A percentile compares a stretch with the other conserved stretches of the same genome.
These are phyloP conservation scores for Albizia julibrissin DNA, from an alignment of 306 rosid species.

Conservation along the genomic window DNA sequence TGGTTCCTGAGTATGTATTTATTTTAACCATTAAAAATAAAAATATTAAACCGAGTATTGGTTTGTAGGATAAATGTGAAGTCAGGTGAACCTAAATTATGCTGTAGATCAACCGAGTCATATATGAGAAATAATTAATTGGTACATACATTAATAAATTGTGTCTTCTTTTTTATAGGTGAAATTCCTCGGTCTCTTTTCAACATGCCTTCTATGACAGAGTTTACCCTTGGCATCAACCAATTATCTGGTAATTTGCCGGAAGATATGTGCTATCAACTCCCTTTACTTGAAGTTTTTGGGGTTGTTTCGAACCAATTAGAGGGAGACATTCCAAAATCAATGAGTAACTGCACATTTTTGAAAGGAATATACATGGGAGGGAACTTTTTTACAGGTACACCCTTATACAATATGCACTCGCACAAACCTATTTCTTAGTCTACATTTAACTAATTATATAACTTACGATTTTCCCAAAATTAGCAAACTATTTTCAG, in stretches of 20 bases:
- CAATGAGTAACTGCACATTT: conserved; percentile 27
- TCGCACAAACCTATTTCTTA: neutral
- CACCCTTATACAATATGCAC: too few relatives aligned
- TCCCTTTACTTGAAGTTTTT: conserved; percentile 15
- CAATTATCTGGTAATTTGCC: conserved; percentile 14
- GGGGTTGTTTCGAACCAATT: neutral
- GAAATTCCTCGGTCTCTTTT: neutral
- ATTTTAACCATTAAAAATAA: too few relatives aligned
- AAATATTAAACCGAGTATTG: too few relatives aligned
- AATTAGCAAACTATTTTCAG: neutral
- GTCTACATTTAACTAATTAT: neutral
- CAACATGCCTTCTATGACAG: neutral
- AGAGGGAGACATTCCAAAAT: conserved; percentile 18
- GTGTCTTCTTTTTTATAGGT: neutral
- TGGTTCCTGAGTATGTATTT: too few relatives aligned
- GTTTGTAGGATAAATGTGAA: too few relatives aligned
- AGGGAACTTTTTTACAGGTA: conserved; percentile 19
- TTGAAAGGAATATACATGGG: neutral
- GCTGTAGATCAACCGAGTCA: too few relatives aligned
- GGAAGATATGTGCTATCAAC: conserved; percentile 4
- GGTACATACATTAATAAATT: too few relatives aligned
- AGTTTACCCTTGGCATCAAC: neutral
- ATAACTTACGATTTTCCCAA: neutral
- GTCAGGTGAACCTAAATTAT: too few relatives aligned
- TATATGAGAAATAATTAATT: too few relatives aligned